A percentile compares a stretch with the other conserved stretches of the same genome.
Evolutionary conservation across 495 filamentous ascomycete species (phyloP).

Genomic region (Darksidea phi): DNA sequence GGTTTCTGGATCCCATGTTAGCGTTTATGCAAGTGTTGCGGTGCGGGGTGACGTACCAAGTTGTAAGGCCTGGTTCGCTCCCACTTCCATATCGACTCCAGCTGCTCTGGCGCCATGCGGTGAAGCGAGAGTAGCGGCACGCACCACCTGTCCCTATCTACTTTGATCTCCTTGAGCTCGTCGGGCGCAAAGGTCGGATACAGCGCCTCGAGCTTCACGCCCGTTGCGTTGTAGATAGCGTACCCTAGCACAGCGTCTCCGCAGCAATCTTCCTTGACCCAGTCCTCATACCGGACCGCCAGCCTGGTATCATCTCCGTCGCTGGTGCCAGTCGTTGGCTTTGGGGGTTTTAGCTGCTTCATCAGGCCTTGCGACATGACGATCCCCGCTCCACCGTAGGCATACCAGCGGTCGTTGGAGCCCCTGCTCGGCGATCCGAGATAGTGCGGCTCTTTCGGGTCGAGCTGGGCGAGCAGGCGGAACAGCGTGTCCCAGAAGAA

Average conservation of each 20-base stretch:
- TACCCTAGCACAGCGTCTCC: constrained; percentile 31
- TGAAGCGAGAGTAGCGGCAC: constrained; percentile 26
- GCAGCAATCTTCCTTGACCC: constrained; percentile 23
- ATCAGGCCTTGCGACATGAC: constrained; percentile 34
- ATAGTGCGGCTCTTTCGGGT: constrained; percentile 21
- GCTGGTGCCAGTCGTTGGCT: background rate
- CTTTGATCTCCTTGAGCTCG: constrained; percentile 17
- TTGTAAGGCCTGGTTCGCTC: constrained; percentile 29
- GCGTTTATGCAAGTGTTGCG: too few relatives aligned
- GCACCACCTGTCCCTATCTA: constrained; percentile 27
- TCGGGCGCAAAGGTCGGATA: constrained; percentile 30
- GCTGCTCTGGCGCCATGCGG: constrained; percentile 10
- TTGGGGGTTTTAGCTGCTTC: constrained; percentile 13
- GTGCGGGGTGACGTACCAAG: constrained; percentile 6
- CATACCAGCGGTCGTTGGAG: constrained; percentile 17
- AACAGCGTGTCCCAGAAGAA: constrained; percentile 36
- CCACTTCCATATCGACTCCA: constrained; percentile 30
- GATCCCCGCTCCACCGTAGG: constrained; percentile 32
- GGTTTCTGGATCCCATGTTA: constrained; percentile 21
- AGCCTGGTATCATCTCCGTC: background rate
- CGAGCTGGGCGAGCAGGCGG: constrained; percentile 28
- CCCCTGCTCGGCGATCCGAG: constrained; percentile 23
- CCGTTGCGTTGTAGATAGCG: constrained; percentile 25
- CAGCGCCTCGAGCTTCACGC: constrained; percentile 22
- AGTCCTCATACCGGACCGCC: constrained; percentile 24